phyloP scores from a whole-genome alignment of 306 rosid species.

The Psophocarpus tetragonolobus region DNA sequence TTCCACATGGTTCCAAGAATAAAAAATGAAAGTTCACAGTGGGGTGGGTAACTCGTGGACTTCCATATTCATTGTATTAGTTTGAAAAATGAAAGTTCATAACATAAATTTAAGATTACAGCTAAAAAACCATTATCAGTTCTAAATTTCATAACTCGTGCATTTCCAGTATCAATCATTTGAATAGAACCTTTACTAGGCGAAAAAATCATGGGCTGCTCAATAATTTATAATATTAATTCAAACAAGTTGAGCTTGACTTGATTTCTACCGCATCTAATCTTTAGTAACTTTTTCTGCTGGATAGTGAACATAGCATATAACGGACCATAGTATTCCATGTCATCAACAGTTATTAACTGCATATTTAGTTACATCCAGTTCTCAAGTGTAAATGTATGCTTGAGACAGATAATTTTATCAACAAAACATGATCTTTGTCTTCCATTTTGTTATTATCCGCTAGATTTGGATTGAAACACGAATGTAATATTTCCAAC shows the following conservation, averaged over 20 bases:
- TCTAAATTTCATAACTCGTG: background rate
- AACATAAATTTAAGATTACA: background rate
- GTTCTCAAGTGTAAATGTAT: too few species aligned
- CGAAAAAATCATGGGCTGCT: background rate
- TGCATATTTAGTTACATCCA: too few species aligned
- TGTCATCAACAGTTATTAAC: background rate
- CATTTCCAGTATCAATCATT: background rate
- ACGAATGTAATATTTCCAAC: too few species aligned
- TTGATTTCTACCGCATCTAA: background rate
- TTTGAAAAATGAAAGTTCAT: too few species aligned
- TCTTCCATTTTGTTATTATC: too few species aligned
- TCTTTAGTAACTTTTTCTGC: background rate
- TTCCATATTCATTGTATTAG: background rate
- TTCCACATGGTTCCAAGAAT: background rate
- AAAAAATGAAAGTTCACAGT: background rate
- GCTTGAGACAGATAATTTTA: too few species aligned
- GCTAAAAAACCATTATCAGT: background rate
- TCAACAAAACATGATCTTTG: too few species aligned
- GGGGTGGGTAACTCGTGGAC: background rate
- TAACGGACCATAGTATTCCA: background rate
- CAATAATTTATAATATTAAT: background rate
- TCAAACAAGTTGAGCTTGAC: background rate
- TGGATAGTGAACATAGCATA: background rate
- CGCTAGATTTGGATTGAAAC: too few species aligned
- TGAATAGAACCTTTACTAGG: background rate